These are phyloP conservation scores for Rhodotorula sp. DNA, from an alignment of 1,284 basidiomycete species.

Conservation along the genomic window DNA sequence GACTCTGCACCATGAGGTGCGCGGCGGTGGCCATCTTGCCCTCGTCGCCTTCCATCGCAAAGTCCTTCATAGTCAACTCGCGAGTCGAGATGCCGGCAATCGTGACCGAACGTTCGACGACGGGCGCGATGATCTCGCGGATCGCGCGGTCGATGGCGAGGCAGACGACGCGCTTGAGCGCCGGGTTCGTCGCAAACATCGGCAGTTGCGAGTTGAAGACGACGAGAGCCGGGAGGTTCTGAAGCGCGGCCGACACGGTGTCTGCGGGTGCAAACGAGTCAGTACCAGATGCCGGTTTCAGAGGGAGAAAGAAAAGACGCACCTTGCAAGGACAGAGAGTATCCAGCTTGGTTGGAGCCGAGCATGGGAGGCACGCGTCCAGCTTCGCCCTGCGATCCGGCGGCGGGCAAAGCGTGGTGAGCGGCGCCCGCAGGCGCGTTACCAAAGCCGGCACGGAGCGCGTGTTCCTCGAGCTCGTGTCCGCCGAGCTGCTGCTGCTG, in stretches of 20 bases:
- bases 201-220: slow-evolving; percentile 66
- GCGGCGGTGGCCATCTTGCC: slow-evolving; percentile 86
- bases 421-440: slow-evolving; percentile 13
- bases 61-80: slow-evolving; percentile 94
- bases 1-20: slow-evolving; percentile 93
- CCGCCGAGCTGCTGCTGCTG: slow-evolving; percentile 65
- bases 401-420: slow-evolving; percentile 28
- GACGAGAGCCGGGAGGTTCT: slow-evolving; percentile 68
- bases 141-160: slow-evolving; percentile 91
- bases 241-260: slow-evolving; percentile 66
- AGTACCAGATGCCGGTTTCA: not conserved
- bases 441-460: slow-evolving; percentile 10
- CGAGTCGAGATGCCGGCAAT: slow-evolving; percentile 97
- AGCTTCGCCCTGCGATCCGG: slow-evolving; percentile 30
- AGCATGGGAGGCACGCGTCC: slow-evolving; percentile 33
- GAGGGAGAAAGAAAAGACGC: not conserved
- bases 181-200: slow-evolving; percentile 69
- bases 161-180: slow-evolving; percentile 87
- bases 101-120: slow-evolving; percentile 98
- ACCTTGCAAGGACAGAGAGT: slow-evolving; percentile 44
- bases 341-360: slow-evolving; percentile 42
- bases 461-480: slow-evolving; percentile 50
- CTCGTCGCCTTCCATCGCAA: slow-evolving; percentile 89
- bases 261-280: slow-evolving; percentile 43
- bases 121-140: slow-evolving; percentile 95